Conservation (phyloP, 768 basidiomycete species). For the Suillus brevipes region DNA sequence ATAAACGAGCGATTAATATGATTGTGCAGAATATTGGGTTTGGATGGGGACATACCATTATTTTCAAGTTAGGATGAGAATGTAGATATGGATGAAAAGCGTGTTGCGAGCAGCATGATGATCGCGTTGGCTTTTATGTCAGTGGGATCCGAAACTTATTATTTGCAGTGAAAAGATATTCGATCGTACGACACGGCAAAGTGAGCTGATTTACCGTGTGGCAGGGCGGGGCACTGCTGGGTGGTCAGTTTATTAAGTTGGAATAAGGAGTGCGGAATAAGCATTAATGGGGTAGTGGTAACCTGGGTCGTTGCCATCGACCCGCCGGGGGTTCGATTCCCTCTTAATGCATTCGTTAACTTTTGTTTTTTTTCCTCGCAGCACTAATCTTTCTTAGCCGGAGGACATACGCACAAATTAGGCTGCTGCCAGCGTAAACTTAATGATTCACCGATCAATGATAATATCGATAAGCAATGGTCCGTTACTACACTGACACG, state of each 20-base stretch:
- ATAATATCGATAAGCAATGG: not conserved
- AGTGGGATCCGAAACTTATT: conserved; percentile 1
- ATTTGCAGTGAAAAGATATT: not conserved
- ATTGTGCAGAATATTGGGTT: not conserved
- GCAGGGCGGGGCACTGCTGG: not conserved
- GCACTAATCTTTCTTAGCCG: not conserved
- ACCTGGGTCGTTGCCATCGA: conserved; percentile 42
- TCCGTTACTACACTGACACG: not conserved
- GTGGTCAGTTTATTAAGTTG: accelerated
- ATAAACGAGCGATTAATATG: not conserved
- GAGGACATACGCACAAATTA: no score
- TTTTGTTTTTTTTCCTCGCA: conserved; percentile 2
- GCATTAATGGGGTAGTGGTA: conserved; percentile 37
- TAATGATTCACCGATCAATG: not conserved
- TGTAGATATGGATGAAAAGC: conserved; percentile 38
- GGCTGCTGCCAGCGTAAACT: not conserved
- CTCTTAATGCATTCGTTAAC: conserved; percentile 58
- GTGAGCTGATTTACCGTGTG: not conserved
- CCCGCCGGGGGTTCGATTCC: conserved; percentile 82
- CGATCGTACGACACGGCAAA: conserved; percentile 1
- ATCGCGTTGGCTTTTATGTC: conserved; percentile 17
- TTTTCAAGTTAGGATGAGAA: conserved; percentile 35
- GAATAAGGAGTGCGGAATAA: not conserved
- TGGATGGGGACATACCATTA: conserved; percentile 46
- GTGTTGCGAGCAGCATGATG: conserved; percentile 42